phyloP scores from a whole-genome alignment of 2,329 filamentous ascomycete genomes.

The Apiospora saccharicola region DNA sequence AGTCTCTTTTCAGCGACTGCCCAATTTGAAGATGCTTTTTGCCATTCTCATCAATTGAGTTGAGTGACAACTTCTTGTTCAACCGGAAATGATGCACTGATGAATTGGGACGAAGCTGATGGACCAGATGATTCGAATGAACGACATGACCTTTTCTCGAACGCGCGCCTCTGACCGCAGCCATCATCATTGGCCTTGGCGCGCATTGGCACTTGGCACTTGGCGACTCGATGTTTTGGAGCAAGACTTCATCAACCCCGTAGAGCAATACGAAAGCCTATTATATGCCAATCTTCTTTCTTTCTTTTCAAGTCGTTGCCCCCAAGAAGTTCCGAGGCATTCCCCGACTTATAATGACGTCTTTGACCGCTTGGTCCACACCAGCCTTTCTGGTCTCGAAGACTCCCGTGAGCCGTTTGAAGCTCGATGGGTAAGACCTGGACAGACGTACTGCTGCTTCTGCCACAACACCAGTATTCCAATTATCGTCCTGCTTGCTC shows the following conservation, averaged over 20 bases:
- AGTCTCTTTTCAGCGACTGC: neutral
- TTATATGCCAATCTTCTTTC: neutral
- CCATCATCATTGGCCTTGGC: neutral
- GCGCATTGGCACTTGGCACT: constrained; percentile 15
- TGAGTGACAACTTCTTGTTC: neutral
- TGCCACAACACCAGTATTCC: too few species aligned
- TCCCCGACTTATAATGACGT: too few species aligned
- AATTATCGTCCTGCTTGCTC: too few species aligned
- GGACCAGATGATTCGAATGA: neutral
- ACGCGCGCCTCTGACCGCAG: neutral
- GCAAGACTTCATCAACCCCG: neutral
- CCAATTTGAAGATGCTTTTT: neutral
- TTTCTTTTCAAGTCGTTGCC: too few species aligned
- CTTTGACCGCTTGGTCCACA: too few species aligned
- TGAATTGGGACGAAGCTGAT: neutral
- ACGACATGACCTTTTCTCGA: constrained; percentile 6
- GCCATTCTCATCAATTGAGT: neutral
- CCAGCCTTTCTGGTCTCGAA: too few species aligned
- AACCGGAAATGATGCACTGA: neutral
- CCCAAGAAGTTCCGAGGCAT: too few species aligned
- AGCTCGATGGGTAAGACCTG: too few species aligned
- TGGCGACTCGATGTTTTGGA: neutral
- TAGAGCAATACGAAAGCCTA: neutral
- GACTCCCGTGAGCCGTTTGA: too few species aligned
- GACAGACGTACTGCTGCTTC: too few species aligned